phyloP scores from a whole-genome alignment of 805 yeast species.

The Starmerella asiatica region DNA sequence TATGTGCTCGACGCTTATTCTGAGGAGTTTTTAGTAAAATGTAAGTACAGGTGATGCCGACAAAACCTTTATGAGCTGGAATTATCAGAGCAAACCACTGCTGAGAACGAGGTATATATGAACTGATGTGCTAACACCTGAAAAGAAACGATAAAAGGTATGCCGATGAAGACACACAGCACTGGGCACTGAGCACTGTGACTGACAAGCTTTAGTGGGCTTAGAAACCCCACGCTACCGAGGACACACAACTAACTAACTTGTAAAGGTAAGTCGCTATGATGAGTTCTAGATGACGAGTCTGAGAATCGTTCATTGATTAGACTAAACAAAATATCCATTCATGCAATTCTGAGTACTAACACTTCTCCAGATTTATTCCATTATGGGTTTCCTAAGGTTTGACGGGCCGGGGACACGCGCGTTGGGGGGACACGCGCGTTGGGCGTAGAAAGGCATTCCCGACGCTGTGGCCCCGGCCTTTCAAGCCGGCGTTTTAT shows the following conservation, averaged over 20 bases:
- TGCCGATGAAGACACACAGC: conserved; percentile 71
- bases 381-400: too few species aligned
- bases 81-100: conserved; percentile 81
- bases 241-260: conserved; percentile 28
- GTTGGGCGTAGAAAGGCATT: conserved; percentile 5
- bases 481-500: conserved; percentile 27
- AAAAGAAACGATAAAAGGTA: conserved; percentile 6
- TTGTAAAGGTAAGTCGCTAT: conserved; percentile 25
- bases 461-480: conserved; percentile 5
- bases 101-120: conserved; percentile 48
- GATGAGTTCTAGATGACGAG: conserved; percentile 87
- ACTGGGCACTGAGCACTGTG: conserved; percentile 97
- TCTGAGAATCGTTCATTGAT: conserved; percentile 58
- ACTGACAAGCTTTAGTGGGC: conserved; percentile 97
- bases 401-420: neutral
- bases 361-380: too few species aligned
- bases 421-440: neutral
- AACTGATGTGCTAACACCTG: conserved; percentile 21
- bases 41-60: conserved; percentile 27
- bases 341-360: conserved; percentile 79
- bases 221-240: conserved; percentile 96
- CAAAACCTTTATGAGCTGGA: conserved; percentile 86
- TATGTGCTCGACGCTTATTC: conserved; percentile 35
- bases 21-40: conserved; percentile 18
- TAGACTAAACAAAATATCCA: conserved; percentile 80